Evolutionary conservation across 2,329 filamentous ascomycete species (phyloP).

Genomic region (Colletotrichum karsti): DNA sequence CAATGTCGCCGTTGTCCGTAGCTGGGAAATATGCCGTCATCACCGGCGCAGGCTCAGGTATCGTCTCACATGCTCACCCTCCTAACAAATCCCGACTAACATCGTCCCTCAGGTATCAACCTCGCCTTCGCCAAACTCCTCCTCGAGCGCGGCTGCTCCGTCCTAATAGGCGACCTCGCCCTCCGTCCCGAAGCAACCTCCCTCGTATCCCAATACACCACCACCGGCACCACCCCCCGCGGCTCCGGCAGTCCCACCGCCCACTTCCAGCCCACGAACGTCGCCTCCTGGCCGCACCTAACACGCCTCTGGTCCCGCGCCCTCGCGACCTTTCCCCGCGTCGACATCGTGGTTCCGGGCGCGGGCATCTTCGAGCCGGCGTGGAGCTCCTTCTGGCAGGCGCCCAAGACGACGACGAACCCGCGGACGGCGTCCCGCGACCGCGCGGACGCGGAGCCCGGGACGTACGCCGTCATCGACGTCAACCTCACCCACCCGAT

Average conservation of each 20-base stretch:
- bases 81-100: background rate
- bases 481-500: conserved; percentile 48
- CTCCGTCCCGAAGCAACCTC: conserved; percentile 43
- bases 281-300: conserved; percentile 46
- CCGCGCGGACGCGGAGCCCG: conserved; percentile 36
- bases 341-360: conserved; percentile 47
- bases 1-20: conserved; percentile 33
- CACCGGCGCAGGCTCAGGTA: conserved; percentile 35
- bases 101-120: conserved; percentile 43
- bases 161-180: conserved; percentile 45
- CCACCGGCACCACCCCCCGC: conserved; percentile 21
- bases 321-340: conserved; percentile 35
- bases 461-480: conserved; percentile 44
- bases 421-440: conserved; percentile 37
- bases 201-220: conserved; percentile 40
- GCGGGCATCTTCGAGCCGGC: conserved; percentile 48
- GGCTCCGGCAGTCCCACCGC: conserved; percentile 33
- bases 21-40: conserved; percentile 36
- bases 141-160: conserved; percentile 44
- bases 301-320: conserved; percentile 38
- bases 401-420: conserved; percentile 40
- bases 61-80: background rate
- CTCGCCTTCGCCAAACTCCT: conserved; percentile 43
- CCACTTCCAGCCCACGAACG: conserved; percentile 46
- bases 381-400: conserved; percentile 45